Evolutionary conservation across 495 filamentous ascomycete species (phyloP).

Genomic region (Sabuloglossum arenarium): DNA sequence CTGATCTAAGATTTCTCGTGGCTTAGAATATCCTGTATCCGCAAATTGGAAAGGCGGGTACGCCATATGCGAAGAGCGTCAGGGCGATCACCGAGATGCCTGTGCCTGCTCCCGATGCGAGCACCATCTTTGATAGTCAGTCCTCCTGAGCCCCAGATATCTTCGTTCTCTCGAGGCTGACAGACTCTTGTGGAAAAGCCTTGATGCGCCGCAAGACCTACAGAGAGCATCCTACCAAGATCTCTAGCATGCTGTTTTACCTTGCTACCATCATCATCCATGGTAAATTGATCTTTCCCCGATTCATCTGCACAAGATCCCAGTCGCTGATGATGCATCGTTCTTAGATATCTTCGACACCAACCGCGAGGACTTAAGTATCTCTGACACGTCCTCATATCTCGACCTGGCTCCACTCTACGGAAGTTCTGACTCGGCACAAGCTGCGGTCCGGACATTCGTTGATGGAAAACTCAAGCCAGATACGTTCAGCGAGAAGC

Average conservation of each 20-base stretch:
- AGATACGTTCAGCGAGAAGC: conserved; percentile 59
- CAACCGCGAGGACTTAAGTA: conserved; percentile 30
- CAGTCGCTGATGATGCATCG: conserved; percentile 9
- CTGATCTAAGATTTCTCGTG: conserved; percentile 27
- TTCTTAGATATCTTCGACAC: conserved; percentile 39
- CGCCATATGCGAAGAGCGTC: conserved; percentile 17
- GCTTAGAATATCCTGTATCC: conserved; percentile 14
- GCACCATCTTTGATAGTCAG: conserved; percentile 49
- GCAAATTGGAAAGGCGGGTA: conserved; percentile 25
- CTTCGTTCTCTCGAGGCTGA: background rate
- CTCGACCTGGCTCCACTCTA: conserved; percentile 73
- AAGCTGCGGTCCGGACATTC: conserved; percentile 54
- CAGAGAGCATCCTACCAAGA: conserved; percentile 51
- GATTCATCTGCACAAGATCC: background rate
- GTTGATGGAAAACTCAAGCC: conserved; percentile 69
- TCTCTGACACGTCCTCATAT: conserved; percentile 61
- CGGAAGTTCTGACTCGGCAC: conserved; percentile 58
- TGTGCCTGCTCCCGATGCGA: conserved; percentile 46
- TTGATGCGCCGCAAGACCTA: conserved; percentile 40
- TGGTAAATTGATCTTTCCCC: conserved; percentile 18
- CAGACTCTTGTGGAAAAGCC: background rate
- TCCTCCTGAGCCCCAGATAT: background rate
- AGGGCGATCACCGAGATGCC: background rate
- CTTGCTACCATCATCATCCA: conserved; percentile 82
- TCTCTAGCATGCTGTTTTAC: conserved; percentile 79